phyloP scores from a whole-genome alignment of 2,329 filamentous ascomycete species.

The Myriosclerotinia duriaeana region DNA sequence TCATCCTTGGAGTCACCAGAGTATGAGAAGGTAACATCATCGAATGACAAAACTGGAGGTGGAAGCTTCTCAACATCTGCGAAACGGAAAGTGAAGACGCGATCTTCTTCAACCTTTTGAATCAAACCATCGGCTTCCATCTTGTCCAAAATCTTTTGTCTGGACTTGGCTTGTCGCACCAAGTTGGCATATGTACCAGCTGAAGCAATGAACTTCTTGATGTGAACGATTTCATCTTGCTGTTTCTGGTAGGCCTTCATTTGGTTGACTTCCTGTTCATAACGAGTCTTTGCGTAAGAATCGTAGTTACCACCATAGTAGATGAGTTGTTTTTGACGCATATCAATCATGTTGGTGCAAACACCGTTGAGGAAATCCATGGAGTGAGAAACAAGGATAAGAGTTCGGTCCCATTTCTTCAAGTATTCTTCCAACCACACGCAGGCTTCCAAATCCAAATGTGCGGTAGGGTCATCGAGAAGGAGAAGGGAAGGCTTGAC shows the following conservation, averaged over 20 bases:
- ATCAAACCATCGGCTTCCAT: conserved; percentile 99
- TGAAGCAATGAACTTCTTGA: conserved; percentile 99
- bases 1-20: conserved; percentile 86
- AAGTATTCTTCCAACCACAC: conserved; percentile 99
- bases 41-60: conserved; percentile 91
- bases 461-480: conserved; percentile 96
- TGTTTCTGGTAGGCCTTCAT: conserved; percentile 99
- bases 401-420: conserved; percentile 98
- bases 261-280: conserved; percentile 96
- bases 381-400: conserved; percentile 94
- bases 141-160: conserved; percentile 99
- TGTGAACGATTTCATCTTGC: conserved; percentile 97
- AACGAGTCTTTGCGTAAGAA: conserved; percentile 90
- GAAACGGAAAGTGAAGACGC: conserved; percentile 96
- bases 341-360: conserved; percentile 97
- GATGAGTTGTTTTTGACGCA: conserved; percentile 82
- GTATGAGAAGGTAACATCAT: conserved; percentile 98
- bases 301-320: conserved; percentile 99
- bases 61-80: conserved; percentile 99
- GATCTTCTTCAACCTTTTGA: conserved; percentile 80
- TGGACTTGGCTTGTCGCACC: conserved; percentile 96
- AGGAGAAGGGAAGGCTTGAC: conserved; percentile 95
- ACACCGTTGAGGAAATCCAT: conserved; percentile 99
- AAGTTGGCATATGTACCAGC: conserved; percentile 99
- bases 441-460: conserved; percentile 98